Evolutionary conservation across 148 eudicot species (phyloP), one percentile per base, ranked within the genome.

Genomic region (Amaranthus hypochondriacus): DNA sequence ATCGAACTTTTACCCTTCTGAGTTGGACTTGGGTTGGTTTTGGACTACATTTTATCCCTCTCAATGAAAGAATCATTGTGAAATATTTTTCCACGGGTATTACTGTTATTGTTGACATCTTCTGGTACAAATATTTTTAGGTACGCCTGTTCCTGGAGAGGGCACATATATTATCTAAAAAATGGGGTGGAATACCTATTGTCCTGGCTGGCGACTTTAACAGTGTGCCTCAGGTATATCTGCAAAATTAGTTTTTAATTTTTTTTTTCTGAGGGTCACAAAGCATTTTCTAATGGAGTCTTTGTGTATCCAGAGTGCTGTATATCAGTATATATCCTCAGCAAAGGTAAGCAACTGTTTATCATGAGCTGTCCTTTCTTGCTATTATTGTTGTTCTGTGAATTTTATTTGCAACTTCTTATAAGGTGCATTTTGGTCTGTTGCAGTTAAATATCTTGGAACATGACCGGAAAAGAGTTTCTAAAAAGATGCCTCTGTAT

Each of bases 161-260:
- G 86, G 96, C 96, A 47, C 83, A 84, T 66, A 73, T 71, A 63
- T 78, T 90, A 68, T 87, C 92, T 62, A 62, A 80, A 66, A 83
- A 79, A 68, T 90, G 92, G 92, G 96, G 92, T 68, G 68, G 77
- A 69, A 84, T 88, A 72, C 96, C 96, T 63, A 78, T 84, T 68
- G 69, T 90, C n/a, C 90, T 90, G 79, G 87, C 87, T 81, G 96
- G 96, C 58, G 96, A 90, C 81, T 76, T 83, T 14, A 90, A 90
- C 78, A 81, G 89, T 79, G 66, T 81, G 59, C 93, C 90, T 44
- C 84, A 82, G 90, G 93, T 89, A 58, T 56, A 70, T 67, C 39
- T 75, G 67, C 51, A 18, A 18, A 43, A 39, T 62, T 43, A 15
- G 53, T 46, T 61, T 49, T 42, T 43, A 10, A 60, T 42, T 51